Percentiles rank a stretch among this genome's conserved stretches.
Evolutionary conservation across 345 rosid genomes (phyloP).

Genomic region (Populus deltoides): DNA sequence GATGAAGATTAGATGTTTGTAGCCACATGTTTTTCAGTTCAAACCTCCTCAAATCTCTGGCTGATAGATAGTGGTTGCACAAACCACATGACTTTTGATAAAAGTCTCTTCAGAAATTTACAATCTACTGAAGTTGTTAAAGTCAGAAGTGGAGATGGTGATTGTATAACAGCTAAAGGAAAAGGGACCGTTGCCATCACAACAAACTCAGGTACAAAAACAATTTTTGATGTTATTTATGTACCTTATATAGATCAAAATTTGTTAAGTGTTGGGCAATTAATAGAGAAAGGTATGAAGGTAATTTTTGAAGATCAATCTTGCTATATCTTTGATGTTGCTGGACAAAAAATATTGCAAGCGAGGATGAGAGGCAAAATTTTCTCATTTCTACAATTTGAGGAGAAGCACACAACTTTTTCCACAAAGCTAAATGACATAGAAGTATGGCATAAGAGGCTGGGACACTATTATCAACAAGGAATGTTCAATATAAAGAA

Average conservation of each 20-base stretch:
- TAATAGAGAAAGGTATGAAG: background rate
- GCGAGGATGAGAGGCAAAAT: background rate
- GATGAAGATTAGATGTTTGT: no score
- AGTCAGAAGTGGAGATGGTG: background rate
- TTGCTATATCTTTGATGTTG: conserved; percentile 1
- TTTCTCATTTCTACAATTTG: background rate
- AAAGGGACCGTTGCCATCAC: background rate
- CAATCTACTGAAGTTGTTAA: accelerated
- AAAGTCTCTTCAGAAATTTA: background rate
- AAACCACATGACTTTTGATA: background rate
- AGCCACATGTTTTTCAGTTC: no score
- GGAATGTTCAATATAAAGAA: background rate
- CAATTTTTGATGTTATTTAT: background rate
- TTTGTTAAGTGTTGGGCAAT: conserved; percentile 11
- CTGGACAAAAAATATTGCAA: background rate
- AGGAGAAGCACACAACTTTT: background rate
- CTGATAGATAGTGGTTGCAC: background rate
- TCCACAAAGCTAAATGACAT: no score
- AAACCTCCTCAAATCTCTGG: background rate
- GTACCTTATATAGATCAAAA: background rate
- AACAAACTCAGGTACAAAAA: background rate
- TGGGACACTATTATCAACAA: background rate
- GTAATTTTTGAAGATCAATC: background rate
- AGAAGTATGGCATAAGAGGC: background rate
- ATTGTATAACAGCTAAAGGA: background rate